Evolutionary conservation across 371 early-diverging fungal species (phyloP).

Genomic region (Syncephalastrum sp.): DNA sequence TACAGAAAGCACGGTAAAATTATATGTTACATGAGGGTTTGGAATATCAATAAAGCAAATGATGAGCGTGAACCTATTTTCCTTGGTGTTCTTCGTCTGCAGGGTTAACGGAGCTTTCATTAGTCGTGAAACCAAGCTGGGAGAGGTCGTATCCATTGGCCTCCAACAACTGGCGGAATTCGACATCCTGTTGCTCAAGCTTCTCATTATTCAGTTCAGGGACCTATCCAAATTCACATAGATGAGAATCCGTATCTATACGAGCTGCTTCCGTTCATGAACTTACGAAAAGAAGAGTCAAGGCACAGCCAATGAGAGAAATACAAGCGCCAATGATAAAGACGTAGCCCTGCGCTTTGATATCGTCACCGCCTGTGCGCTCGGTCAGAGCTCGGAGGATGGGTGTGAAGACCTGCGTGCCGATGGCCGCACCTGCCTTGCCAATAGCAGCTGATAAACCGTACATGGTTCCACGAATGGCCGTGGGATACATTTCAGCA

Average conservation of each 20-base stretch:
- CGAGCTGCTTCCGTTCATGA: too few relatives aligned
- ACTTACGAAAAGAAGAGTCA: slow-evolving; percentile 40
- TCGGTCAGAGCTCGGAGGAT: slow-evolving; percentile 35
- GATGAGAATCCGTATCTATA: not conserved
- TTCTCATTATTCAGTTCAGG: slow-evolving; percentile 24
- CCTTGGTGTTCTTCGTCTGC: too few relatives aligned
- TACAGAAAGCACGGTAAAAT: too few relatives aligned
- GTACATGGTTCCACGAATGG: slow-evolving; percentile 58
- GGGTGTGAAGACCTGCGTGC: slow-evolving; percentile 52
- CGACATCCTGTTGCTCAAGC: slow-evolving; percentile 47
- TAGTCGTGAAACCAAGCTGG: slow-evolving; percentile 15
- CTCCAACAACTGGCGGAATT: slow-evolving; percentile 41
- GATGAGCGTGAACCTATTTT: too few relatives aligned
- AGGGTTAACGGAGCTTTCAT: too few relatives aligned
- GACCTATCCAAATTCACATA: slow-evolving; percentile 17
- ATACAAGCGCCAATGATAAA: slow-evolving; percentile 55
- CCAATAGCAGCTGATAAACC: slow-evolving; percentile 58
- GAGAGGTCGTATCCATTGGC: slow-evolving; percentile 46
- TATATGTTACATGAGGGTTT: too few relatives aligned
- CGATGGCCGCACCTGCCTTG: slow-evolving; percentile 54
- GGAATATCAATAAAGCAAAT: too few relatives aligned
- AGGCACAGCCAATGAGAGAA: slow-evolving; percentile 43
- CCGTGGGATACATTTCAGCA: slow-evolving; percentile 58
- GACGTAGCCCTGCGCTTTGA: slow-evolving; percentile 41
- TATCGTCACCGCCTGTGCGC: slow-evolving; percentile 29